Percentiles rank a stretch among this genome's conserved stretches.
These are phyloP conservation scores for Cetradonia linearis DNA, from an alignment of 495 filamentous ascomycete species.

Conservation along the genomic window DNA sequence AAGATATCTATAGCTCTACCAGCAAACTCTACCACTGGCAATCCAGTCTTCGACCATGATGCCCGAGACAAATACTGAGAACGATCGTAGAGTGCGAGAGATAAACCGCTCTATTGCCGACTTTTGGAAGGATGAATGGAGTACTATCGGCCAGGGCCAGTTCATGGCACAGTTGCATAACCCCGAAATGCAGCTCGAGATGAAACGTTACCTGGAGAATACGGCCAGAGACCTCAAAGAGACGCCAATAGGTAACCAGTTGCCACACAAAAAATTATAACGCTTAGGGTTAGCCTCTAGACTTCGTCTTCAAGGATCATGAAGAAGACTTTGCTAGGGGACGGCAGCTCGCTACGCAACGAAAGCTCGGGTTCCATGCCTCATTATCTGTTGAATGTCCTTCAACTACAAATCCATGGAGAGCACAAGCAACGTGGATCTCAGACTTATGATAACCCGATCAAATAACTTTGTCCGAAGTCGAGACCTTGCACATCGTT, in stretches of 20 bases:
- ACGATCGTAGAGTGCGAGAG: too few relatives aligned
- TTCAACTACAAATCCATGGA: not conserved
- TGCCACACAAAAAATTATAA: not conserved
- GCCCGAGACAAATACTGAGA: too few relatives aligned
- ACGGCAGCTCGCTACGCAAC: not conserved
- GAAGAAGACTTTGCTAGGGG: not conserved
- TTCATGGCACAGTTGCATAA: not conserved
- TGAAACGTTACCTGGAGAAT: not conserved
- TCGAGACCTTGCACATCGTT: not conserved
- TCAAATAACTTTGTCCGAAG: not conserved
- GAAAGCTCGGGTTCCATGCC: not conserved
- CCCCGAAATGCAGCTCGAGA: not conserved
- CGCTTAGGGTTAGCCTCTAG: not conserved
- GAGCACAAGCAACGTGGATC: not conserved
- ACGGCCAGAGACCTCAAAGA: not conserved
- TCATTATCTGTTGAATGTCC: not conserved
- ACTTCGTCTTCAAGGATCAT: not conserved
- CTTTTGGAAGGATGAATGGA: too few relatives aligned
- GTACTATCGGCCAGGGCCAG: too few relatives aligned
- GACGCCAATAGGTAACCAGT: not conserved
- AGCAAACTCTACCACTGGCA: too few relatives aligned
- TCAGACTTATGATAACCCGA: not conserved
- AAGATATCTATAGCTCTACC: too few relatives aligned
- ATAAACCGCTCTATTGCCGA: too few relatives aligned
- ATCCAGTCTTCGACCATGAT: too few relatives aligned